Evolutionary conservation across 345 rosid genomes (phyloP).

Genomic region (Citrus trifoliata): DNA sequence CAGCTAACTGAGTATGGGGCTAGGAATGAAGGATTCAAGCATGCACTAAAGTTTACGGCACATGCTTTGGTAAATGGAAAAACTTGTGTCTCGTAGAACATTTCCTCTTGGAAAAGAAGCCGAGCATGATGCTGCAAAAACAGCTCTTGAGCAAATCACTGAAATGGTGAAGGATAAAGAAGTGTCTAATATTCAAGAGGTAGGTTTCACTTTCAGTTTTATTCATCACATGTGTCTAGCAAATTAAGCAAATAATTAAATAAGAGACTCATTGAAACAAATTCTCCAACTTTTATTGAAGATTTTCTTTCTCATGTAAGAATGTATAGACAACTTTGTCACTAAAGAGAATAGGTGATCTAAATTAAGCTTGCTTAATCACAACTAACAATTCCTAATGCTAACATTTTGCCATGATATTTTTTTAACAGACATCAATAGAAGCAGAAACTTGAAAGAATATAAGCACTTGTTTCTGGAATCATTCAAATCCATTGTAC

Average conservation of each 20-base stretch:
- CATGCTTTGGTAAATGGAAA: conserved; percentile 8
- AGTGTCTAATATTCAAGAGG: background rate
- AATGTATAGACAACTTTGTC: background rate
- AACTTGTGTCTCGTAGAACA: background rate
- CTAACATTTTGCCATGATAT: background rate
- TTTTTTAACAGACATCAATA: background rate
- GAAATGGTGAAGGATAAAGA: background rate
- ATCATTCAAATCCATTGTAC: no score
- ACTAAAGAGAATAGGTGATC: background rate
- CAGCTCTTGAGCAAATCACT: conserved; percentile 19
- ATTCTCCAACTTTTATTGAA: background rate
- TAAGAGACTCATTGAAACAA: background rate
- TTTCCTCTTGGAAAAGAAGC: conserved; percentile 20
- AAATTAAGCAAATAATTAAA: background rate
- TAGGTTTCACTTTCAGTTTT: background rate
- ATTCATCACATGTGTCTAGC: background rate
- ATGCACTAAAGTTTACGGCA: conserved; percentile 28
- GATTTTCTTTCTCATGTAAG: background rate
- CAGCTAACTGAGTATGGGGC: conserved; percentile 3
- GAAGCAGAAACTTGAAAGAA: background rate
- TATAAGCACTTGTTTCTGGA: background rate
- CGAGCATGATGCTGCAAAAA: conserved; percentile 23
- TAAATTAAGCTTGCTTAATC: background rate
- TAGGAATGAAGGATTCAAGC: conserved; percentile 22
- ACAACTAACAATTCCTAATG: background rate